Percentiles rank a stretch among this genome's conserved stretches.
Evolutionary conservation across 2,329 filamentous ascomycete genomes (phyloP).

Genomic region (Truncatella angustata): DNA sequence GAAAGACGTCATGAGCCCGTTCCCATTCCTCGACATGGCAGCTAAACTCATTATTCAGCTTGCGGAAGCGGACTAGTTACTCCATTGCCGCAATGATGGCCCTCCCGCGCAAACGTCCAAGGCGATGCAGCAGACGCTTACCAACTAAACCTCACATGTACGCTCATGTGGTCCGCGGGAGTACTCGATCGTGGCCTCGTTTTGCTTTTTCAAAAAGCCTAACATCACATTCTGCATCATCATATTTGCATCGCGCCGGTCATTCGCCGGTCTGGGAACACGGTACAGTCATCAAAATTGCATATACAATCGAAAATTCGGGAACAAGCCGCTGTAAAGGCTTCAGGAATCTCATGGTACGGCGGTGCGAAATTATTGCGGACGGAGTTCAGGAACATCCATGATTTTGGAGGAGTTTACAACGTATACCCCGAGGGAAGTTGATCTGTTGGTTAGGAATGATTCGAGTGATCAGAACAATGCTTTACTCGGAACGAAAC

Average conservation of each 20-base stretch:
- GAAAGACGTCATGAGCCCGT: constrained; percentile 93
- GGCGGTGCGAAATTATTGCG: constrained; percentile 1
- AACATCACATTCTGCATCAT: too few species aligned
- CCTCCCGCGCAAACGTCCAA: too few species aligned
- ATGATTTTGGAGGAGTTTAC: constrained; percentile 1
- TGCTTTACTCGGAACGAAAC: not conserved
- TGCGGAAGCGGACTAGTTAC: constrained; percentile 66
- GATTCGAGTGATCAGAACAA: not conserved
- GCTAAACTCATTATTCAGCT: constrained; percentile 90
- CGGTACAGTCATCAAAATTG: not conserved
- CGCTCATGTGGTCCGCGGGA: too few species aligned
- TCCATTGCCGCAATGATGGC: too few species aligned
- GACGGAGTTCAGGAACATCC: constrained; percentile 7
- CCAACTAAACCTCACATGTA: too few species aligned
- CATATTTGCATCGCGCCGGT: too few species aligned
- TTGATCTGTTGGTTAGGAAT: constrained; percentile 2
- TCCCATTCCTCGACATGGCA: constrained; percentile 93
- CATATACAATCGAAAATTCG: not conserved
- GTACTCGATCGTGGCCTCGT: too few species aligned
- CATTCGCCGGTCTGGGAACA: too few species aligned
- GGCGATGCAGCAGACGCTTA: too few species aligned
- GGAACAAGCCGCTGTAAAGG: not conserved
- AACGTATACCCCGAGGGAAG: constrained; percentile 7
- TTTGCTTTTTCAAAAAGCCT: too few species aligned
- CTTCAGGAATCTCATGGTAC: not conserved